Conservation (phyloP, 176 grass and related monocot species). For the Pontederia crassipes region DNA sequence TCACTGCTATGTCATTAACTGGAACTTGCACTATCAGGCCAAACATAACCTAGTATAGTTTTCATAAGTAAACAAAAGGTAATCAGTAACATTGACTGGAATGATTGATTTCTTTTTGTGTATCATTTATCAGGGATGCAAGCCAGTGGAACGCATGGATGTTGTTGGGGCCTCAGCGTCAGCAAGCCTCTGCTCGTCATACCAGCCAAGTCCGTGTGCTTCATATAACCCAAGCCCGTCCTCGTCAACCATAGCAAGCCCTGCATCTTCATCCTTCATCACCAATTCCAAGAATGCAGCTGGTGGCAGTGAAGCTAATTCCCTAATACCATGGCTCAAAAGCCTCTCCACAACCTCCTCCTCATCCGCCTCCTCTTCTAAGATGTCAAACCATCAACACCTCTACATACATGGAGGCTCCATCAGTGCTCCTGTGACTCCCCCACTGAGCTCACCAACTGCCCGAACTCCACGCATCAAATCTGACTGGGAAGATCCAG, state of each 20-base stretch:
- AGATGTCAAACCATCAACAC: conserved; percentile 5
- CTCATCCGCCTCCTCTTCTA: conserved; percentile 14
- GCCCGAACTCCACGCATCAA: conserved; percentile 2
- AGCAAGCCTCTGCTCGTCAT: conserved; percentile 18
- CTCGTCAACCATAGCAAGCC: conserved; percentile 24
- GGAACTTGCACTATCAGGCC: too few species aligned
- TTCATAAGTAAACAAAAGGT: too few species aligned
- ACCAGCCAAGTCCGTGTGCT: conserved; percentile 17
- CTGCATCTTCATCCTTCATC: conserved; percentile 14
- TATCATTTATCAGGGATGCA: conserved; percentile 15
- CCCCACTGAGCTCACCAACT: conserved; percentile 17
- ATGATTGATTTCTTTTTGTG: too few species aligned
- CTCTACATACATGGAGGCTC: conserved; percentile 15
- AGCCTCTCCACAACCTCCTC: conserved; percentile 19
- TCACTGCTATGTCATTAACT: too few species aligned
- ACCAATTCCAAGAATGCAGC: conserved; percentile 8
- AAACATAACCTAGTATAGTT: too few species aligned
- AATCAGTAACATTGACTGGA: too few species aligned
- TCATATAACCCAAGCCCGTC: conserved; percentile 22
- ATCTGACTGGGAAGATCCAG: conserved; percentile 5
- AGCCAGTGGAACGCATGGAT: conserved; percentile 12
- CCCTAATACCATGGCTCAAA: conserved; percentile 22
- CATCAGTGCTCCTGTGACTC: conserved; percentile 23
- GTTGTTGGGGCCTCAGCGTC: conserved; percentile 12
- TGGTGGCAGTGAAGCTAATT: conserved; percentile 1